Evolutionary conservation across 805 yeast genomes (phyloP).

Genomic region (Teunomyces aglyptinius): DNA sequence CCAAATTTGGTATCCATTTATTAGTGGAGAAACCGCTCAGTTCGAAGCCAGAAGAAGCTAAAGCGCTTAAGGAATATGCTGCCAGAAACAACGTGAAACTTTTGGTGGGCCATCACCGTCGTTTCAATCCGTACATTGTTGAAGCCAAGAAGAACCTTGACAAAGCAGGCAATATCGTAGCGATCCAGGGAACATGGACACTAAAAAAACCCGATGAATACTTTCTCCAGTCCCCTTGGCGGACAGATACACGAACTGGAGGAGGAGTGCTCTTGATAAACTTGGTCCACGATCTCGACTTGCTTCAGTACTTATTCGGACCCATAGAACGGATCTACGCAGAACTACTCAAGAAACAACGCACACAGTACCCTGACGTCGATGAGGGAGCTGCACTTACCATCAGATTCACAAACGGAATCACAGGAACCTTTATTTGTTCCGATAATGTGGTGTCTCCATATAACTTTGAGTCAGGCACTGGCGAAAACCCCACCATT

Average conservation of each 20-base stretch:
- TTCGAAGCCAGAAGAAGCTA: constrained; percentile 32
- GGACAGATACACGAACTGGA: constrained; percentile 31
- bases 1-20: constrained; percentile 33
- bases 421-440: constrained; percentile 42
- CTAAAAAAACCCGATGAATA: constrained; percentile 34
- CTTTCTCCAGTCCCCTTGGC: constrained; percentile 38
- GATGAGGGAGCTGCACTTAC: constrained; percentile 45
- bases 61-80: constrained; percentile 29
- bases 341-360: constrained; percentile 32
- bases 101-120: constrained; percentile 42
- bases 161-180: constrained; percentile 31
- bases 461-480: constrained; percentile 40
- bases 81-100: constrained; percentile 25
- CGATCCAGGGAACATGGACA: constrained; percentile 43
- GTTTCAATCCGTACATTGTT: constrained; percentile 42
- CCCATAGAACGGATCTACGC: constrained; percentile 40
- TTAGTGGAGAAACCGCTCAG: constrained; percentile 43
- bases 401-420: constrained; percentile 34
- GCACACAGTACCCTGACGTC: constrained; percentile 24
- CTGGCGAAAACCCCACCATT: constrained; percentile 44
- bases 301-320: constrained; percentile 39
- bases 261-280: constrained; percentile 43
- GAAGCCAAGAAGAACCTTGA: constrained; percentile 34
- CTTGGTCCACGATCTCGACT: constrained; percentile 42
- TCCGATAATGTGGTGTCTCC: constrained; percentile 42